Base-by-base conservation (phyloP, 2,329 filamentous ascomycete genomes). In the Fusarium haematococcum region DNA sequence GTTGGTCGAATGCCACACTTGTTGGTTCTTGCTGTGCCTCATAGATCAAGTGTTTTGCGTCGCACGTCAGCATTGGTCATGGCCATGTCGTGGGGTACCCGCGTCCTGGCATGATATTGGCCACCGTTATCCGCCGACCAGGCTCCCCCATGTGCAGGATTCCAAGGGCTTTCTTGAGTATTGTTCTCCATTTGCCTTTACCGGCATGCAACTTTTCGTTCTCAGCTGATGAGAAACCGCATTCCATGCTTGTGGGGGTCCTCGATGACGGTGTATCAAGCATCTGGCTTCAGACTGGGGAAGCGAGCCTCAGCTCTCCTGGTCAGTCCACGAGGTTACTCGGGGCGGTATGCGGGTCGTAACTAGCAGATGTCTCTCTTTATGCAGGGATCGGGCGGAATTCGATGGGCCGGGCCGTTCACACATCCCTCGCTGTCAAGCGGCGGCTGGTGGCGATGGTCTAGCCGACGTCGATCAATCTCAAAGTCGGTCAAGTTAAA, bases 351-450 rank as follows among this genome's bases (percentile, higher is more conserved):
- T 60, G 61, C 64, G 62, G 65, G 68, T 63, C 62, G 18, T 43
- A 48, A 50, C 41, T 41, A 45, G 48, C 39, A 37, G 57, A 20
- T 69, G 65, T 67, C 64, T 72, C 63, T 74, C 56, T 30, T 63
- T 33, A 45, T 48, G 45, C 71, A 71, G 73, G 70, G 72, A 61
- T 69, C 59, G 63, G 61, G 68, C 65, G 62, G 67, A 73, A 73
- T 72, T 71, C 54, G 67, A 76, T 73, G 75, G 75, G 67, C 69
- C 71, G 73, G 73, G 67, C 73, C 75, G 73, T 75, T 77, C 73
- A 58, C 73, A 35, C 69, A 68, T 75, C 48, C 74, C 60, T 74
- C 65, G 68, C 67, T 69, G 50, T 69, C 71, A 52, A 57, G 63
- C 57, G 45, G 68, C 66, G 61, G 65, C 58, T 61, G 67, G 59